Base-by-base conservation (phyloP, 2,329 filamentous ascomycete species). In the Ophiostoma australiae region DNA sequence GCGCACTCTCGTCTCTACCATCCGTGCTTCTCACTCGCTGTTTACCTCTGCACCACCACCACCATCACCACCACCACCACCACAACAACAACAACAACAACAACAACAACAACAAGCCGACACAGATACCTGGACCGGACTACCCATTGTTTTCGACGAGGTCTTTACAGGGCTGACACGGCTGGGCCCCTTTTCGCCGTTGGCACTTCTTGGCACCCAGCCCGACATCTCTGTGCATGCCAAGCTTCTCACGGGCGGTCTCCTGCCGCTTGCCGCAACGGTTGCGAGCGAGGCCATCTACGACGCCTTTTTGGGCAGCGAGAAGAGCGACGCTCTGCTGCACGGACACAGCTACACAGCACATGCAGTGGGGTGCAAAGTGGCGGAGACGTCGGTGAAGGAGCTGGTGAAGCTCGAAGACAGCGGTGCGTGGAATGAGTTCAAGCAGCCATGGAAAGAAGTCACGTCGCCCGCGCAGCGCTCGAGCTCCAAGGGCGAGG, bases 341-440 rank as follows among this genome's bases (percentile, higher is more conserved):
- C 93, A 96, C 75, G 92, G 92, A 0, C 92, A 96, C 77, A 94
- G 91, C 78, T 96, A 96, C 79, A 96, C 92, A 0, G 92, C 92
- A 0, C 92, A 96, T 78, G 85, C 93, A 0, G 86, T 95, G 1
- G 93, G 92, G 0, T 96, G 92, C 75, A 87, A 90, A 65, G 91
- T 96, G 0, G 93, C 90, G 0, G 82, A 90, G n/a, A 86, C 87
- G 69, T 89, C 88, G 0, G 78, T 96, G 10, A 77, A 79, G 10
- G 83, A 83, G 55, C 86, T 94, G 84, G 78, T 82, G 65, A 76
- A 79, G 0, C 85, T 93, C 82, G 87, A 91, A 3, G 75, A 75
- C 0, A 76, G 77, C 0, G 86, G 85, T 0, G 79, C 80, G 0
- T 93, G 90, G 90, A 78, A 84, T 72, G 81, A 75, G 73, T 88